phyloP scores from a whole-genome alignment of 129 eudicot genomes.

The Artemisia tridentata region DNA sequence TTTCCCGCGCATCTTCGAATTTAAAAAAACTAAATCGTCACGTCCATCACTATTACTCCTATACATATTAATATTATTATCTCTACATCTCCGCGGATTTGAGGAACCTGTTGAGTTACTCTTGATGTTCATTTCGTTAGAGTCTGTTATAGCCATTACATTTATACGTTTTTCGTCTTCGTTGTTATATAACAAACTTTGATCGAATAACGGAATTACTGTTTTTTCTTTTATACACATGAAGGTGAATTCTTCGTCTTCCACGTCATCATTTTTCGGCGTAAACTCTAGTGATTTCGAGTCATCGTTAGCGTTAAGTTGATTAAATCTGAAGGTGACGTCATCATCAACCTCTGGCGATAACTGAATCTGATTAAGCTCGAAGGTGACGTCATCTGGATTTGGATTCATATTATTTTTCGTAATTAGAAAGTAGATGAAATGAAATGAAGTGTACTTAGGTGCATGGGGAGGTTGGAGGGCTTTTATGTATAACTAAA shows the following conservation, averaged over 20 bases:
- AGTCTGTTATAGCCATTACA: no score
- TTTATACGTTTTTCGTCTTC: slow-evolving; percentile 25
- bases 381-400: not conserved
- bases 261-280: not conserved
- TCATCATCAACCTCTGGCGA: no score
- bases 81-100: slow-evolving; percentile 66
- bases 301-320: not conserved
- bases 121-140: slow-evolving; percentile 51
- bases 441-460: not conserved
- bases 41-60: slow-evolving; percentile 87
- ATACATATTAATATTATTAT: slow-evolving; percentile 30
- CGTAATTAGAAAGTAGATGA: no score
- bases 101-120: slow-evolving; percentile 96
- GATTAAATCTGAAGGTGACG: not conserved
- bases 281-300: no score
- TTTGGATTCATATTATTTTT: not conserved
- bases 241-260: slow-evolving; percentile 62
- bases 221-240: not conserved
- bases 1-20: slow-evolving; percentile 7
- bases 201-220: slow-evolving; percentile 53
- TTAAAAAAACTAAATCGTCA: slow-evolving; percentile 78
- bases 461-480: not conserved
- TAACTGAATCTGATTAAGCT: no score
- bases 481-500: not conserved
- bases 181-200: slow-evolving; percentile 28